These are phyloP conservation scores for Mycena kentingensis DNA, from an alignment of 768 basidiomycete genomes.

Conservation along the genomic window DNA sequence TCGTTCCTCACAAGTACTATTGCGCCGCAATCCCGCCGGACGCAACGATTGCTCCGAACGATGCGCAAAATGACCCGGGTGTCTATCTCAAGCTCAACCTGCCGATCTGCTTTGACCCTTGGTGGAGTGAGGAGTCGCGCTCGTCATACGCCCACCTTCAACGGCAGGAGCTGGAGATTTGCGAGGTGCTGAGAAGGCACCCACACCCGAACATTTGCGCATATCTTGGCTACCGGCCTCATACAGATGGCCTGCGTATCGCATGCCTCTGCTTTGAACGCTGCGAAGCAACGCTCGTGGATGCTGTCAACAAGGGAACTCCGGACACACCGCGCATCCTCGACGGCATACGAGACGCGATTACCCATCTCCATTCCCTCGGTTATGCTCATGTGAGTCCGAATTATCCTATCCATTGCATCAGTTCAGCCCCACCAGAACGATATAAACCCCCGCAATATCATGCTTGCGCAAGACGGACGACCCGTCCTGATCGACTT, in stretches of 20 bases:
- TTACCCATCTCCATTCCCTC: background rate
- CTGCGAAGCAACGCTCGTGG: too few species aligned
- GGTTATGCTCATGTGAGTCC: background rate
- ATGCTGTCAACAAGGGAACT: background rate
- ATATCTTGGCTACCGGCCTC: background rate
- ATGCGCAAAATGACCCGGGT: too few species aligned
- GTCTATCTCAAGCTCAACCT: too few species aligned
- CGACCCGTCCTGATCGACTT: background rate
- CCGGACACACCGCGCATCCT: too few species aligned
- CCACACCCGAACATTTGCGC: background rate
- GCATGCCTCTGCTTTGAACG: background rate
- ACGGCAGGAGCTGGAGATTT: background rate
- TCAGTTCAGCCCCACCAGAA: background rate
- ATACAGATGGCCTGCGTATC: background rate
- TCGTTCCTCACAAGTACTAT: too few species aligned
- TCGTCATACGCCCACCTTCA: too few species aligned
- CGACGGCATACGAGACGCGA: too few species aligned
- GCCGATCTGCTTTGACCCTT: too few species aligned
- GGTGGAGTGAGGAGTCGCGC: too few species aligned
- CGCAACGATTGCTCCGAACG: too few species aligned
- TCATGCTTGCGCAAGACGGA: background rate
- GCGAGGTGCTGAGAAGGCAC: background rate
- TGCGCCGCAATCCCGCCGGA: too few species aligned
- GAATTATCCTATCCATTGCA: background rate
- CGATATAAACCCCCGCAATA: background rate